Evolutionary conservation across 2,329 filamentous ascomycete genomes (phyloP).

Genomic region (Magnaporthiopsis incrustans): DNA sequence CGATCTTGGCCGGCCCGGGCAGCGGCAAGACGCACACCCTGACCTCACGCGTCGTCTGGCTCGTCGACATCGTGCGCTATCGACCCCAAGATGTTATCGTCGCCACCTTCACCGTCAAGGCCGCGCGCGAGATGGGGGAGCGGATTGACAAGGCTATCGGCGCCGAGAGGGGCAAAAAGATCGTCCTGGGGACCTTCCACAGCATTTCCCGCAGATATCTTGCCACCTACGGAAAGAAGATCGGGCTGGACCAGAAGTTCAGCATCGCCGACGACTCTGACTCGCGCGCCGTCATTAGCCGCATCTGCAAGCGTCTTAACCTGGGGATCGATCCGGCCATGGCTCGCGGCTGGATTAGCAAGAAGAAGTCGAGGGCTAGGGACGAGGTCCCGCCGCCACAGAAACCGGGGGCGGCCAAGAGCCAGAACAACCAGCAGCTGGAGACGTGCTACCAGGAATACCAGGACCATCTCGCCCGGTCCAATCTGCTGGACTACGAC

Average conservation of each 20-base stretch:
- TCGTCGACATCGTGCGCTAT: conserved; percentile 64
- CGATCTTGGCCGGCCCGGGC: conserved; percentile 60
- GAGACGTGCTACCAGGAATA: conserved; percentile 66
- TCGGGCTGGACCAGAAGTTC: conserved; percentile 76
- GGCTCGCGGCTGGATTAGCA: conserved; percentile 70
- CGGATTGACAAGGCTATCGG: conserved; percentile 78
- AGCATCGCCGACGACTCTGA: conserved; percentile 84
- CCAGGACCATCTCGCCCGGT: conserved; percentile 62
- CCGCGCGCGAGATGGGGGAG: conserved; percentile 86
- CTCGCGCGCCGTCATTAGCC: conserved; percentile 67
- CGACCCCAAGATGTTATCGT: conserved; percentile 85
- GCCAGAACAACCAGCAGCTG: conserved; percentile 34
- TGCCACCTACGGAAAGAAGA: conserved; percentile 71
- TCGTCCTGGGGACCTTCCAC: conserved; percentile 91
- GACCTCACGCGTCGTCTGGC: conserved; percentile 84
- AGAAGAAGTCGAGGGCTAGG: conserved; percentile 44
- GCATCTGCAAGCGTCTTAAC: conserved; percentile 70
- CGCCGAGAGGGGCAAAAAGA: conserved; percentile 61
- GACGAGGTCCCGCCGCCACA: conserved; percentile 29
- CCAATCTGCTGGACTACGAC: conserved; percentile 88
- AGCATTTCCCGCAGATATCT: conserved; percentile 84
- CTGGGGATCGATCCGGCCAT: conserved; percentile 60
- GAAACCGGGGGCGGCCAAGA: conserved; percentile 30
- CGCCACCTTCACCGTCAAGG: conserved; percentile 95
- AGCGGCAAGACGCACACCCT: conserved; percentile 93